Base-by-base conservation (phyloP, 2,329 filamentous ascomycete species). In the Sporothrix schenckii region DNA sequence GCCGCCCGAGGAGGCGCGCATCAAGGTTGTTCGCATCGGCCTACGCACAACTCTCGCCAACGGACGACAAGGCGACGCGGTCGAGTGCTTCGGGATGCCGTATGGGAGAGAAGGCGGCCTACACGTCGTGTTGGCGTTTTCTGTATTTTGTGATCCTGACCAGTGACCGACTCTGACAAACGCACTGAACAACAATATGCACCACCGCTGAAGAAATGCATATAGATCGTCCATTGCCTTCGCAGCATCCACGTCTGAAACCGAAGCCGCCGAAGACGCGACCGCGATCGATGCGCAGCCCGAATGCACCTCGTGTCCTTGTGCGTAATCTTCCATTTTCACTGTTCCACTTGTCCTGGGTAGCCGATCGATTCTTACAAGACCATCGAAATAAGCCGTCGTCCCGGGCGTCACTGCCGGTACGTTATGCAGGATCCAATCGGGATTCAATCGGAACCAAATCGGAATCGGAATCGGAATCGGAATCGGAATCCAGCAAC, bases 391-490 rank as follows among this genome's bases (percentile, higher is more conserved):
- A 16, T 44, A 44, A 44, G 41, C 41, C 14, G 13, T 4, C 41
- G 14, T 16, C 11, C 41, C 41, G 39, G 58, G 11, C 39, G 4
- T 47, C 11, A 47, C 39, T 63, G 58, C 58, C 58, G 58, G 27
- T 9, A 13, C 21, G 27, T 13, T 13, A 13, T 16, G n/a, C 19
- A 2, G 24, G 24, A 24, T 24, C 24, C 24, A 24, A 24, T 24
- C 24, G 24, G 24, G 24, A 24, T 24, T 2, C 24, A 24, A 24
- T 11, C 58, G 58, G 58, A 63, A 63, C 47, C 39, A 44, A 13
- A 5, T 47, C 58, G 58, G 58, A 63, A 63, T 63, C 58, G 58
- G 39, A 24, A 21, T 13, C 58, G 58, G 58, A 63, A 63, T 63
- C 58, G 58, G 39, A 24, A 21, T 13, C 58, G 58, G 58, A 63